Evolutionary conservation across 139 green algal genomes (phyloP), one percentile per base, ranked within the genome.

Genomic region (Tetraselmis chui): DNA sequence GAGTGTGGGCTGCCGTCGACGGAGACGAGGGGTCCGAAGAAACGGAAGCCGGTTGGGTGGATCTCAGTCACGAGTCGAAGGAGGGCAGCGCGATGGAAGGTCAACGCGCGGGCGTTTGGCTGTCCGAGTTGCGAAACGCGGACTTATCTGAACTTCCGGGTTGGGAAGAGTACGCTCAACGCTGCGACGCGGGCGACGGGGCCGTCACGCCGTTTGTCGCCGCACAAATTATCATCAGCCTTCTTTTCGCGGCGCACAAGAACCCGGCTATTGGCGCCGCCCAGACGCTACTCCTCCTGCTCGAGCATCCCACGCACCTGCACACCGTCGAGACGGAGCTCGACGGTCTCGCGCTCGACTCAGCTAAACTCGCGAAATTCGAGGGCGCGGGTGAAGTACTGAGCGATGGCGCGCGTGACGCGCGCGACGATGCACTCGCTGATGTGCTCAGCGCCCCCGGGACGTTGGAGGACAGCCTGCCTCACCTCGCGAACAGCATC

Each of bases 241-340:
- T 77, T 18, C 74, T 77, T 25, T 77, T 77, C 74, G 74, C 74
- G 5, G 74, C 74, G 2, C 74, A 77, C 74, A 77, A 77, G 74
- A 77, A 77, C 28, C 74, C 74, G 74, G 74, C 26, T 2, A 77
- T 77, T 18, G 74, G 74, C 26, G 74, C 74, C 26, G 74, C 5
- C 26, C 74, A 77, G 74, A 29, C 74, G 74, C n/a, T 77, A 25
- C 74, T 77, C 25, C 2, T 31, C 5, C 5, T 77, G 26, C 74
- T 77, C 23, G 74, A 77, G 74, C 74, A 77, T 25, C 74, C 74
- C 18, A 5, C n/a, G 2, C 2, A 77, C 74, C n/a, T 31, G 5
- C 26, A 77, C 25, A 2, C 18, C 74, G 18, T 77, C 2, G 26
- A 77, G 74, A 29, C 25, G 18, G 74, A 77, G 74, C 26, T 77